phyloP scores from a whole-genome alignment of 176 grass and related monocot species.

The Eremochloa ophiuroides region DNA sequence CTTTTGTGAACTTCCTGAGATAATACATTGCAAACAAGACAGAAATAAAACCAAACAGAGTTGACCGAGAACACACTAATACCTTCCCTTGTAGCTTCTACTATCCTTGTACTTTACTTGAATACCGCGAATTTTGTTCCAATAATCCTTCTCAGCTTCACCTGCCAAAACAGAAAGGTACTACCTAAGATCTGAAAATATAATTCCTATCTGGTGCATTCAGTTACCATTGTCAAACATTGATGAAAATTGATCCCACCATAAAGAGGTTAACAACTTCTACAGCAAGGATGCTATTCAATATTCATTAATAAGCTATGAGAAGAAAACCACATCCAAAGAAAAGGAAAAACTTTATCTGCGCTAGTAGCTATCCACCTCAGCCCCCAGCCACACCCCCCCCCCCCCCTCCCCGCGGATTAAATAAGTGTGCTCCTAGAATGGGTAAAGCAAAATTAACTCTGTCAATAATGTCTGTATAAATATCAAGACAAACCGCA shows the following conservation, averaged over 20 bases:
- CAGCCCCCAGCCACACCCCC: too few relatives aligned
- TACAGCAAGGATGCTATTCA: neutral
- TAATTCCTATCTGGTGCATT: neutral
- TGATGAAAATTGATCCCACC: neutral
- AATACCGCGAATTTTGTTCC: constrained; percentile 35
- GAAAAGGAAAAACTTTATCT: neutral
- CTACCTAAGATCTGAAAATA: constrained; percentile 8
- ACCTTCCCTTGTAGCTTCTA: constrained; percentile 56
- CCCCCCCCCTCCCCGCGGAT: too few relatives aligned
- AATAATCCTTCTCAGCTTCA: constrained; percentile 69
- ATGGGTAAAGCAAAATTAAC: neutral
- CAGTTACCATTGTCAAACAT: constrained; percentile 1
- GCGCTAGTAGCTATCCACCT: neutral
- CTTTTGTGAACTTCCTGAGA: neutral
- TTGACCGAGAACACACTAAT: neutral
- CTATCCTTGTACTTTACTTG: constrained; percentile 31
- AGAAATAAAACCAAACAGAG: neutral
- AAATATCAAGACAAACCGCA: neutral
- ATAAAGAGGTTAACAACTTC: neutral
- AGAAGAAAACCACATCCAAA: neutral
- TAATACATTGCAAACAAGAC: neutral
- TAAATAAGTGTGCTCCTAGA: neutral
- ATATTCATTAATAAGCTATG: neutral
- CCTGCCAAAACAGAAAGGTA: constrained; percentile 37
- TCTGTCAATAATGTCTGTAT: neutral